These are phyloP conservation scores for Collybiopsis confluens DNA, from an alignment of 768 basidiomycete genomes.

Conservation along the genomic window DNA sequence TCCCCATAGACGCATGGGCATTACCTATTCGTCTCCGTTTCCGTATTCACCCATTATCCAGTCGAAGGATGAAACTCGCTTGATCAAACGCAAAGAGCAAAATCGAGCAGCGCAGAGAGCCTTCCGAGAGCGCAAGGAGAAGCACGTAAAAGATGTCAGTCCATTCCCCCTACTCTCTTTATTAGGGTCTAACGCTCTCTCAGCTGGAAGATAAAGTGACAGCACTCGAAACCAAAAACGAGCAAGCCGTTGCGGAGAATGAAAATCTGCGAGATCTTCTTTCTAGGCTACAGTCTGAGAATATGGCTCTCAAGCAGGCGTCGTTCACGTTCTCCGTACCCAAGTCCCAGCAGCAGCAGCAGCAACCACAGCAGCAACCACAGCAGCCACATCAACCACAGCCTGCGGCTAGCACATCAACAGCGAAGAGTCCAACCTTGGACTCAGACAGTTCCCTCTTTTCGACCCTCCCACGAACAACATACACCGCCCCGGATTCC, in stretches of 20 bases:
- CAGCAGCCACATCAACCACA: neutral
- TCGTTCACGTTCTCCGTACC: slow-evolving; percentile 85
- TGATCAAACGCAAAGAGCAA: slow-evolving; percentile 92
- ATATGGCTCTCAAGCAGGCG: slow-evolving; percentile 72
- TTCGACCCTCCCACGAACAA: slow-evolving; percentile 17
- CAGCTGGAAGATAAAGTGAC: slow-evolving; percentile 92
- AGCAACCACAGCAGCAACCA: neutral
- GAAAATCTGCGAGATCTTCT: slow-evolving; percentile 86
- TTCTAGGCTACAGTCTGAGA: slow-evolving; percentile 82
- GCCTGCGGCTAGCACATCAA: slow-evolving; percentile 15
- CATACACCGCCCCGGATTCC: slow-evolving; percentile 27
- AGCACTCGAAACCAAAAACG: slow-evolving; percentile 80
- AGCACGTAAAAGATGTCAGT: slow-evolving; percentile 93
- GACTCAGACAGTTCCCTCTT: slow-evolving; percentile 25
- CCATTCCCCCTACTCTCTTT: neutral
- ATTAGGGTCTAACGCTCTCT: neutral
- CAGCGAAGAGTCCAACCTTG: slow-evolving; percentile 21
- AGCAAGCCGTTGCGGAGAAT: slow-evolving; percentile 70
- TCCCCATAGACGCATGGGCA: too few species aligned
- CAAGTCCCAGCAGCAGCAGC: slow-evolving; percentile 18
- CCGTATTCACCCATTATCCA: neutral
- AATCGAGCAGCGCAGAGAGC: slow-evolving; percentile 96
- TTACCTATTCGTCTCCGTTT: too few species aligned
- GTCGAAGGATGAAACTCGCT: slow-evolving; percentile 62
- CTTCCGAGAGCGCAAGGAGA: slow-evolving; percentile 96